Evolutionary conservation across 106 monocot species (phyloP).

Genomic region (Amphibolis antarctica): DNA sequence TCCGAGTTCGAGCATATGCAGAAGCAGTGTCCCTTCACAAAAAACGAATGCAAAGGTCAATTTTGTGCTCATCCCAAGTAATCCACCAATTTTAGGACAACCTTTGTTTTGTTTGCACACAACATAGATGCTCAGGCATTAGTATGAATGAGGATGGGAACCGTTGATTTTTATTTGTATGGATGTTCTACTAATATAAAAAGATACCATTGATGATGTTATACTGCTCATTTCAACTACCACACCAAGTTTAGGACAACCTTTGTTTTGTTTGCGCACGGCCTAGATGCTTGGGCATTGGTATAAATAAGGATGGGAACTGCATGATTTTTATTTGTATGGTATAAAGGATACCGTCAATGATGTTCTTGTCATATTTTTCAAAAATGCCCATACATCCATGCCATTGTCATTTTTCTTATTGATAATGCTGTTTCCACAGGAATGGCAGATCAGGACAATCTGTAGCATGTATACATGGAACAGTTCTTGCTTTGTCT

Average conservation of each 20-base stretch:
- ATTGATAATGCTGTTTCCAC: conserved; percentile 12
- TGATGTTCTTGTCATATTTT: not conserved
- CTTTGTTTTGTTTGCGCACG: not conserved
- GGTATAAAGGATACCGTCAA: not conserved
- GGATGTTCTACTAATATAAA: too few relatives aligned
- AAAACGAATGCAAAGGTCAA: conserved; percentile 51
- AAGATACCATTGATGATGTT: too few relatives aligned
- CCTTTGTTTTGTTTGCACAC: not conserved
- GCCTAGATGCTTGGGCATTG: not conserved
- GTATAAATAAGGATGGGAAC: not conserved
- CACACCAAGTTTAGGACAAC: not conserved
- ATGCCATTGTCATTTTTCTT: not conserved
- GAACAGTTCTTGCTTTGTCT: conserved; percentile 84
- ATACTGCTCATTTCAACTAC: not conserved
- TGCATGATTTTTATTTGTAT: not conserved
- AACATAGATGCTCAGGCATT: not conserved
- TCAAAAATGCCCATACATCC: not conserved
- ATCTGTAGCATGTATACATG: conserved; percentile 67
- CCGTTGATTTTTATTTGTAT: not conserved
- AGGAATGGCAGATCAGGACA: conserved; percentile 47
- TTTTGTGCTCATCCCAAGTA: not conserved
- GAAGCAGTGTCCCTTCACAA: conserved; percentile 49
- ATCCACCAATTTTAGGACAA: conserved; percentile 1
- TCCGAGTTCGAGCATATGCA: conserved; percentile 50
- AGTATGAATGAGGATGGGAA: not conserved